Percentiles rank a stretch among this genome's conserved stretches.
These are phyloP conservation scores for Lojkania enalia DNA, from an alignment of 2,329 filamentous ascomycete species.

Conservation along the genomic window DNA sequence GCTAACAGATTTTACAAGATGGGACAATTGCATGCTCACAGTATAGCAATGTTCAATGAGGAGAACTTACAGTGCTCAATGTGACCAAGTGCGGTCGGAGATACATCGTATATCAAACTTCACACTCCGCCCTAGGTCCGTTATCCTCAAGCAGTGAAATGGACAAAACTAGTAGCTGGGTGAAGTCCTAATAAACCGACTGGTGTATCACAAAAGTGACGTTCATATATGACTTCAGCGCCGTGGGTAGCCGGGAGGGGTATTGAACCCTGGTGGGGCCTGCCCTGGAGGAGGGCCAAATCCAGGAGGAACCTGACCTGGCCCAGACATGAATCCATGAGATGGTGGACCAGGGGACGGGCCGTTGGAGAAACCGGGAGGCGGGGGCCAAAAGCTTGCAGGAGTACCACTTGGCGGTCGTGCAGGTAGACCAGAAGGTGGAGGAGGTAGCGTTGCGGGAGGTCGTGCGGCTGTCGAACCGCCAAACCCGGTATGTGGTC, in stretches of 20 bases:
- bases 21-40: too few species aligned
- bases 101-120: too few species aligned
- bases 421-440: conserved; percentile 64
- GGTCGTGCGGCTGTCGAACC: conserved; percentile 22
- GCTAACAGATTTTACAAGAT: too few species aligned
- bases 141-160: too few species aligned
- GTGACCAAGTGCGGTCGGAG: too few species aligned
- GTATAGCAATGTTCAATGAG: too few species aligned
- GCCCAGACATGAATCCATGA: conserved; percentile 23
- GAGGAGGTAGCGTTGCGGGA: conserved; percentile 58
- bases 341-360: conserved; percentile 18
- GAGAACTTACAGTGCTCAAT: too few species aligned
- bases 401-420: conserved; percentile 71
- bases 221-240: too few species aligned
- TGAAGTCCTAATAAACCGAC: too few species aligned
- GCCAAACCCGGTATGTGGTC: conserved; percentile 44
- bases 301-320: conserved; percentile 6
- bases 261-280: not conserved
- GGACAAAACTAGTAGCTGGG: too few species aligned
- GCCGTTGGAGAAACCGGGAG: conserved; percentile 23
- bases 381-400: conserved; percentile 33
- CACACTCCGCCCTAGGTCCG: too few species aligned
- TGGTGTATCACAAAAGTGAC: too few species aligned
- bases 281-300: conserved; percentile 1
- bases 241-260: not conserved